Percentiles rank a stretch among this genome's conserved stretches.
phyloP scores from a whole-genome alignment of 106 monocot species.

The Dioscorea zingiberensis region DNA sequence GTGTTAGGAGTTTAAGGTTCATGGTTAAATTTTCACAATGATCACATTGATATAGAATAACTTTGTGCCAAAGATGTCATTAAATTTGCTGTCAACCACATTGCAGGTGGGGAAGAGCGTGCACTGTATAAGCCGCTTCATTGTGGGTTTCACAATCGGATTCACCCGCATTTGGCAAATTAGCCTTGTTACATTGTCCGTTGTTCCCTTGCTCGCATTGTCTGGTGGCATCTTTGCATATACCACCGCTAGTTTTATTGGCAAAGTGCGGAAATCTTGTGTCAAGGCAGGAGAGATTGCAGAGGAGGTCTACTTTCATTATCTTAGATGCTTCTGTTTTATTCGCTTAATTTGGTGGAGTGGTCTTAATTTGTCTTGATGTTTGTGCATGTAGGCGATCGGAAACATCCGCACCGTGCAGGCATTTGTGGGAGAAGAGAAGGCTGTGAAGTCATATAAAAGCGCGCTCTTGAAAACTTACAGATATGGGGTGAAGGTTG shows the following conservation, averaged over 20 bases:
- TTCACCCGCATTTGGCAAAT: slow-evolving; percentile 41
- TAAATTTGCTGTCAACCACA: background rate
- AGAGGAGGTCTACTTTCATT: slow-evolving; percentile 14
- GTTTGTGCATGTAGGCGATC: slow-evolving; percentile 15
- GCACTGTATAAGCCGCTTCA: slow-evolving; percentile 38
- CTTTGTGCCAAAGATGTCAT: too few relatives aligned
- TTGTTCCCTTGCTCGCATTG: slow-evolving; percentile 33
- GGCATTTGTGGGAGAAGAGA: slow-evolving; percentile 44
- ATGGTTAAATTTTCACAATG: too few relatives aligned
- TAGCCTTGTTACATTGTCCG: slow-evolving; percentile 33
- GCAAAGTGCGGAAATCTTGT: slow-evolving; percentile 31
- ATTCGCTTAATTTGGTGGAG: background rate
- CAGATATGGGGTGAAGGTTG: slow-evolving; percentile 30
- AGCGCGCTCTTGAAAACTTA: slow-evolving; percentile 19
- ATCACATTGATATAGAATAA: too few relatives aligned
- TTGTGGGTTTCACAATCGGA: slow-evolving; percentile 35
- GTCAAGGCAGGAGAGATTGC: slow-evolving; percentile 37
- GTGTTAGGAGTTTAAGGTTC: too few relatives aligned
- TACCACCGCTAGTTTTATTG: slow-evolving; percentile 17
- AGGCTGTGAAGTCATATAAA: slow-evolving; percentile 21
- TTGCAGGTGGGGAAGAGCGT: slow-evolving; percentile 32
- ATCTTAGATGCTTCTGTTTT: background rate
- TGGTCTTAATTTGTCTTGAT: too few relatives aligned
- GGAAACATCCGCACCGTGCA: slow-evolving; percentile 34
- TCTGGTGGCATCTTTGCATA: slow-evolving; percentile 30